phyloP scores from a whole-genome alignment of 106 monocot species.

The Dioscorea dumetorum region DNA sequence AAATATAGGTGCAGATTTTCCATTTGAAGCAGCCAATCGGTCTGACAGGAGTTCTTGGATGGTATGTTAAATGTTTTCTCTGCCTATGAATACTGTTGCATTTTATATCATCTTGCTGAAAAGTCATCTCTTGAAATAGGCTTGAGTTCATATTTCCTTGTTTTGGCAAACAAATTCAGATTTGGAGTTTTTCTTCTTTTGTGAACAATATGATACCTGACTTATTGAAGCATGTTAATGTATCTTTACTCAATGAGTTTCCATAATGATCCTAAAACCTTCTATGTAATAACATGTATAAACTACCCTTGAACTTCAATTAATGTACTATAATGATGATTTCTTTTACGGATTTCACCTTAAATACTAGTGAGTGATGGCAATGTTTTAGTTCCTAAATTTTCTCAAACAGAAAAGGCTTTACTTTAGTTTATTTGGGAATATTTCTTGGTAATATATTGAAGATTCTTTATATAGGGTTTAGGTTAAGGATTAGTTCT shows the following conservation, averaged over 20 bases:
- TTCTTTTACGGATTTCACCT: too few relatives aligned
- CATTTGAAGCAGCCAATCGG: conserved; percentile 29
- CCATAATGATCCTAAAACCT: too few relatives aligned
- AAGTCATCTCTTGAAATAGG: neutral
- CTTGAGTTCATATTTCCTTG: neutral
- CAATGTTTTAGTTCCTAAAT: too few relatives aligned
- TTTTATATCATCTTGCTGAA: neutral
- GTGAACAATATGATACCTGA: neutral
- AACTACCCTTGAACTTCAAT: too few relatives aligned
- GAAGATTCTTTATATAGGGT: too few relatives aligned
- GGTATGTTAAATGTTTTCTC: conserved; percentile 47
- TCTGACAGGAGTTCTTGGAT: conserved; percentile 78
- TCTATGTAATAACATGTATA: too few relatives aligned
- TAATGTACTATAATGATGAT: too few relatives aligned
- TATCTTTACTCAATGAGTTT: neutral
- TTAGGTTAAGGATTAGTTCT: too few relatives aligned
- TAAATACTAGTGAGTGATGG: too few relatives aligned
- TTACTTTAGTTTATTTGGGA: too few relatives aligned
- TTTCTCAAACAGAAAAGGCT: too few relatives aligned
- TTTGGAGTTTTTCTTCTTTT: neutral
- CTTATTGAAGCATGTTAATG: neutral
- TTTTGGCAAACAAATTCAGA: neutral
- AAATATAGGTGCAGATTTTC: conserved; percentile 36
- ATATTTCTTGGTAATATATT: too few relatives aligned
- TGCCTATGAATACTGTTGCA: neutral